These are phyloP conservation scores for Lachnellula suecica DNA, from an alignment of 2,329 filamentous ascomycete genomes.

Conservation along the genomic window DNA sequence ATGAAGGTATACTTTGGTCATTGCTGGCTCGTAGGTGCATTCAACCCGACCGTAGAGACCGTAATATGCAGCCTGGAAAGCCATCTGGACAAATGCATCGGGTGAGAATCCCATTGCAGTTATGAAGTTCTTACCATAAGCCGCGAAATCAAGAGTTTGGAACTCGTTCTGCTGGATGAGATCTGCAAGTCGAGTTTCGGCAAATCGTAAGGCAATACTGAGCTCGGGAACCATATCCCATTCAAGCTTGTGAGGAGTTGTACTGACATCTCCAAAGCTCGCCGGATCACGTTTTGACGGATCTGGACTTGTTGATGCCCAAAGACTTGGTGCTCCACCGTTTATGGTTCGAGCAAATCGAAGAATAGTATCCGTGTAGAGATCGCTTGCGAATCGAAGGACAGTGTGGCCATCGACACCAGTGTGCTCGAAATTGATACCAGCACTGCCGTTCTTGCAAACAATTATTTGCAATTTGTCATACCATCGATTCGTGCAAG, in stretches of 20 bases:
- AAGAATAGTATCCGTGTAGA: conserved; percentile 97
- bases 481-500: conserved; percentile 98
- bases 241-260: conserved; percentile 91
- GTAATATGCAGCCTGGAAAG: conserved; percentile 97
- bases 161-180: conserved; percentile 97
- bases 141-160: conserved; percentile 81
- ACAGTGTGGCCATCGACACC: conserved; percentile 98
- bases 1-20: conserved; percentile 94
- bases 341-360: conserved; percentile 95
- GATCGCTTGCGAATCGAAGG: conserved; percentile 89
- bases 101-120: conserved; percentile 96
- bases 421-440: conserved; percentile 99
- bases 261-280: conserved; percentile 90
- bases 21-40: conserved; percentile 95
- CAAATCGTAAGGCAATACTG: conserved; percentile 87
- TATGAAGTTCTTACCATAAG: conserved; percentile 97
- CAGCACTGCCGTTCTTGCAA: conserved; percentile 96
- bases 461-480: conserved; percentile 99
- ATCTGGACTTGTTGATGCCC: conserved; percentile 88
- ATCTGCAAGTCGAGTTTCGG: conserved; percentile 90
- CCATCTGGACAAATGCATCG: conserved; percentile 98
- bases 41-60: conserved; percentile 92
- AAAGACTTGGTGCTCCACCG: conserved; percentile 85
- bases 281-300: conserved; percentile 88
- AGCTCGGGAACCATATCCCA: conserved; percentile 97